A percentile compares a stretch with the other conserved stretches of the same genome.
These are phyloP conservation scores for Pyrenochaeta sp. DNA, from an alignment of 2,329 filamentous ascomycete species.

Conservation along the genomic window DNA sequence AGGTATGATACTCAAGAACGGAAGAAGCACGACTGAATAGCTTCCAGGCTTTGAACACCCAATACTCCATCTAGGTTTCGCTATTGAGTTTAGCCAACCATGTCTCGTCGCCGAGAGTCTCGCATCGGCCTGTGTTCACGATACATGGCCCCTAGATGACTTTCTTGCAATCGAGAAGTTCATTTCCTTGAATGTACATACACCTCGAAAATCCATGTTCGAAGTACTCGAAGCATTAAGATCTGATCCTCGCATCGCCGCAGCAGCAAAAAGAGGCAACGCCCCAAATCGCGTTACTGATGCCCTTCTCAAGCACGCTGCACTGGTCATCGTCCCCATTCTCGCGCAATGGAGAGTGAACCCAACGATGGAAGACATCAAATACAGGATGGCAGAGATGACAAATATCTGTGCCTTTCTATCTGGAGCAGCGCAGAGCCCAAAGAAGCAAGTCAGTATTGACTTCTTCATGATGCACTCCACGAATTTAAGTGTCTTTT, in stretches of 20 bases:
- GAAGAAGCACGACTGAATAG: conserved; percentile 32
- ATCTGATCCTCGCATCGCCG: conserved; percentile 62
- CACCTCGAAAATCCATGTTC: conserved; percentile 52
- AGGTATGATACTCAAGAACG: conserved; percentile 2
- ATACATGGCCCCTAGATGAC: conserved; percentile 57
- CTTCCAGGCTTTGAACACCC: conserved; percentile 73
- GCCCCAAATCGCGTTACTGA: conserved; percentile 67
- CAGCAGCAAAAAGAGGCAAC: conserved; percentile 60
- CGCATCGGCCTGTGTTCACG: conserved; percentile 76
- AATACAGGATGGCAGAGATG: conserved; percentile 69
- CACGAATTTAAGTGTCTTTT: conserved; percentile 76
- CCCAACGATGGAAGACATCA: conserved; percentile 59
- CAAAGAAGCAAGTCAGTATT: conserved; percentile 63
- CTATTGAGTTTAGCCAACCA: conserved; percentile 79
- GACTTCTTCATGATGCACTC: conserved; percentile 85
- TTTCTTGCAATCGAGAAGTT: conserved; percentile 65
- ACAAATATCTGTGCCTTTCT: conserved; percentile 68
- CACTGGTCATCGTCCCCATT: conserved; percentile 67
- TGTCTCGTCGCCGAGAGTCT: conserved; percentile 79
- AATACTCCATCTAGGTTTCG: conserved; percentile 84
- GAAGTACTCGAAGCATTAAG: conserved; percentile 68
- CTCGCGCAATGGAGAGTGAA: conserved; percentile 63
- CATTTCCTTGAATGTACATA: conserved; percentile 39
- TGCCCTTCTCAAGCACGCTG: conserved; percentile 69
- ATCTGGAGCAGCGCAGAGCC: conserved; percentile 66